Evolutionary conservation across 2,329 filamentous ascomycete genomes (phyloP).

Genomic region (Teratosphaeria zuluensis): DNA sequence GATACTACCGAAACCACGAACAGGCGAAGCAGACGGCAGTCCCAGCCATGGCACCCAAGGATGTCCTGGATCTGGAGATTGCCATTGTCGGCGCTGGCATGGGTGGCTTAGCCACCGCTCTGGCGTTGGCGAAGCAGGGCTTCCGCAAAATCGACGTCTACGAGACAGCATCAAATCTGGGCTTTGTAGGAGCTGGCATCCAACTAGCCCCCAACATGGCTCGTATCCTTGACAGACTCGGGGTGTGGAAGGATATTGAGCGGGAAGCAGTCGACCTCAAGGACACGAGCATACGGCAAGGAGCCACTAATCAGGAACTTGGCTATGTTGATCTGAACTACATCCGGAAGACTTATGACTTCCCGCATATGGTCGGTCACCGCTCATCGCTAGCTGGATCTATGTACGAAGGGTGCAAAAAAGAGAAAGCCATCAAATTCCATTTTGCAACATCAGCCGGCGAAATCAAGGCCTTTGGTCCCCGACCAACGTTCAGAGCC

Average conservation of each 20-base stretch:
- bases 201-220: conserved; percentile 78
- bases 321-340: conserved; percentile 60
- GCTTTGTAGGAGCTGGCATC: conserved; percentile 77
- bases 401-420: conserved; percentile 61
- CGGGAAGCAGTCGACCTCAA: conserved; percentile 61
- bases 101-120: conserved; percentile 63
- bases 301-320: conserved; percentile 58
- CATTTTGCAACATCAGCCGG: conserved; percentile 52
- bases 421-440: conserved; percentile 55
- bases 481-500: conserved; percentile 51
- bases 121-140: conserved; percentile 65
- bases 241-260: conserved; percentile 62
- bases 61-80: conserved; percentile 25
- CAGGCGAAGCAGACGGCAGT: not conserved
- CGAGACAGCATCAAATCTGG: conserved; percentile 62
- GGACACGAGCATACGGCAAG: conserved; percentile 65
- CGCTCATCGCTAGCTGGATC: conserved; percentile 60
- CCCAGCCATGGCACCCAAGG: conserved; percentile 18
- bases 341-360: conserved; percentile 58
- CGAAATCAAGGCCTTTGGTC: conserved; percentile 49
- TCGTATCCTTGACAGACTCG: conserved; percentile 61
- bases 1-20: not conserved
- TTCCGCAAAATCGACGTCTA: conserved; percentile 66
- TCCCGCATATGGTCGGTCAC: conserved; percentile 73
- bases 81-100: conserved; percentile 44